phyloP scores from a whole-genome alignment of 1,139 yeast species.

The Debaryomycetaceae sp. region DNA sequence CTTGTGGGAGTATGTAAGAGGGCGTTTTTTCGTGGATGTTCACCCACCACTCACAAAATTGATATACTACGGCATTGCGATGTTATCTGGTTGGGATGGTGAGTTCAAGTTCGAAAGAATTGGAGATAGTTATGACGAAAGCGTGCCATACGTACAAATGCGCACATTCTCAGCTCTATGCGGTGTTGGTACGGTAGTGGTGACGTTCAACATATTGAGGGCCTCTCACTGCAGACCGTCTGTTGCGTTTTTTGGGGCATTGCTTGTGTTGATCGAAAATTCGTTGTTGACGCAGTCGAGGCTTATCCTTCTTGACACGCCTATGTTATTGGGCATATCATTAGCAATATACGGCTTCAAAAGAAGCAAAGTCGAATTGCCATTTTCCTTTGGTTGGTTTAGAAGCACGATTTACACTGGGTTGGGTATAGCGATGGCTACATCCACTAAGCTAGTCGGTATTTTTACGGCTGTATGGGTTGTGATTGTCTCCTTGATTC shows the following conservation, averaged over 20 bases:
- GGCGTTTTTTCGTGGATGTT: constrained; percentile 58
- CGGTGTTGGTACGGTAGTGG: constrained; percentile 44
- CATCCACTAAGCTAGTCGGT: constrained; percentile 56
- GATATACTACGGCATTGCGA: constrained; percentile 42
- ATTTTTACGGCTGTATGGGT: constrained; percentile 52
- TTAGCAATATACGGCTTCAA: constrained; percentile 44
- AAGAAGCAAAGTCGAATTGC: constrained; percentile 29
- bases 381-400: constrained; percentile 46
- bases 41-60: constrained; percentile 63
- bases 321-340: constrained; percentile 46
- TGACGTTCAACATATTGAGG: constrained; percentile 50
- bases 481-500: constrained; percentile 32
- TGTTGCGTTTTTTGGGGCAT: constrained; percentile 43
- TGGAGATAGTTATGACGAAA: constrained; percentile 29
- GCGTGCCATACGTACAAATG: constrained; percentile 34
- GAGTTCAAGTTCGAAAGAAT: constrained; percentile 27
- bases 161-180: constrained; percentile 29
- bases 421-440: constrained; percentile 48
- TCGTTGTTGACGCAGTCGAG: constrained; percentile 51
- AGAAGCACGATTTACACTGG: constrained; percentile 41
- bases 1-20: constrained; percentile 48
- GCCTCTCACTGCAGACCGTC: constrained; percentile 39
- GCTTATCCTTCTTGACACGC: constrained; percentile 47
- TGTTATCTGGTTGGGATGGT: constrained; percentile 44
- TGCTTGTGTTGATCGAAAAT: constrained; percentile 50